Percentiles rank a stretch among this genome's conserved stretches.
phyloP scores from a whole-genome alignment of 1,284 basidiomycete species.

The Puccinia horiana region DNA sequence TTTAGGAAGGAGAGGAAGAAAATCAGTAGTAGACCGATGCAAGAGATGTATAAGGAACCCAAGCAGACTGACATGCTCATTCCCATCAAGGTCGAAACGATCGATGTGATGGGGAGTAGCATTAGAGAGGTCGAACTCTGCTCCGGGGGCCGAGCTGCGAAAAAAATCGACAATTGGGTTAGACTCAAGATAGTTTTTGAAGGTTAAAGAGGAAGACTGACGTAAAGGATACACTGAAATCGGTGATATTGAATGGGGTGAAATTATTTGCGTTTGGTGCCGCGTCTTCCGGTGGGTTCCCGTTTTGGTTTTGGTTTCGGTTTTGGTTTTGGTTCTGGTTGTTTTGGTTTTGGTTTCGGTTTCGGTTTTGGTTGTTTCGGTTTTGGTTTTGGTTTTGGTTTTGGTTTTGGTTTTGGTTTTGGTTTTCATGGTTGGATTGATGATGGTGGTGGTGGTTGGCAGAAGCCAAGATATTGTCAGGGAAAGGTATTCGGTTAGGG shows the following conservation, averaged over 20 bases:
- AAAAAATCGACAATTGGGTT: neutral
- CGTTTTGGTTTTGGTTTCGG: neutral
- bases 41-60: neutral
- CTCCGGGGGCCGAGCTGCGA: neutral
- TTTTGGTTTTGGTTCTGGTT: neutral
- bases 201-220: neutral
- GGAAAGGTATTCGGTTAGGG: neutral
- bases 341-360: neutral
- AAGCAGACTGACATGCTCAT: neutral
- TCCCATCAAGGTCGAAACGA: neutral
- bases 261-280: neutral
- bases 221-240: constrained; percentile 14
- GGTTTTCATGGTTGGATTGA: neutral
- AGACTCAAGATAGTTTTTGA: neutral
- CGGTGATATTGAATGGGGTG: constrained; percentile 6
- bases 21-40: neutral
- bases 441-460: neutral
- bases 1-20: neutral
- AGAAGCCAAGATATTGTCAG: too few species aligned
- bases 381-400: neutral
- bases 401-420: neutral
- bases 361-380: neutral
- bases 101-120: neutral
- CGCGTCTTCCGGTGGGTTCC: neutral
- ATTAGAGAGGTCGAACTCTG: neutral